Base-by-base conservation (phyloP, 495 filamentous ascomycete genomes). In the Sabuloglossum arenarium region DNA sequence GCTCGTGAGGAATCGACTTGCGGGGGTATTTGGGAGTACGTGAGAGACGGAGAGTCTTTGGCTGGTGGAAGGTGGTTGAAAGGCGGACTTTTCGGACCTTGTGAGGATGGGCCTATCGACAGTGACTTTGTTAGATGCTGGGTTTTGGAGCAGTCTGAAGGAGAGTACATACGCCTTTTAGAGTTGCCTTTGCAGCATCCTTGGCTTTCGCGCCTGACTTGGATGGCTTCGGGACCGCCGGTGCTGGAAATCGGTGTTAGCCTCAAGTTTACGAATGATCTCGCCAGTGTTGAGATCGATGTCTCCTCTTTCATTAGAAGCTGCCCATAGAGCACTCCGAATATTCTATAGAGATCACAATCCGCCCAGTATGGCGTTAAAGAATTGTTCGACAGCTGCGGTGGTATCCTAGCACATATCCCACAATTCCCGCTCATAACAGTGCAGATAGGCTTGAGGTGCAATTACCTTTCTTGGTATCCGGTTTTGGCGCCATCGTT, bases 11-110 rank as follows among this genome's bases (percentile, higher is more conserved):
- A 69, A 99, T 78, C 62, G 86, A 88, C 79, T 88, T 89, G 76
- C 89, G 86, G 61, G 85, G 91, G 81, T 94, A 99, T 76, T 94
- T 95, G 68, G 90, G 90, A 31, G 81, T 72, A 66, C 91, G 88
- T 64, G 86, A 81, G 61, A 96, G 82, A 70, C 81, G 73, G 60
- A 96, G 88, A 64, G 88, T 96, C 78, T 94, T 93, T 61, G 86
- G 88, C 60, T 81, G 86, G 81, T 94, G 93, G 83, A 98, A 98
- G 69, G 88, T 93, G 56, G 91, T 94, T 66, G 79, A 87, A 61
- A 78, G 78, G 66, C 91, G 82, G 70, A 94, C 79, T 79, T 97
- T 97, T 75, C 82, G 81, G 69, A 79, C 73, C 78, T 94, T 94
- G 76, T 90, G 80, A 67, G 84, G 76, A 73, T 86, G 74, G 58